Evolutionary conservation across 2,329 filamentous ascomycete genomes (phyloP), one percentile per base, ranked within the genome.

Genomic region (Magnaporthiopsis incrustans): DNA sequence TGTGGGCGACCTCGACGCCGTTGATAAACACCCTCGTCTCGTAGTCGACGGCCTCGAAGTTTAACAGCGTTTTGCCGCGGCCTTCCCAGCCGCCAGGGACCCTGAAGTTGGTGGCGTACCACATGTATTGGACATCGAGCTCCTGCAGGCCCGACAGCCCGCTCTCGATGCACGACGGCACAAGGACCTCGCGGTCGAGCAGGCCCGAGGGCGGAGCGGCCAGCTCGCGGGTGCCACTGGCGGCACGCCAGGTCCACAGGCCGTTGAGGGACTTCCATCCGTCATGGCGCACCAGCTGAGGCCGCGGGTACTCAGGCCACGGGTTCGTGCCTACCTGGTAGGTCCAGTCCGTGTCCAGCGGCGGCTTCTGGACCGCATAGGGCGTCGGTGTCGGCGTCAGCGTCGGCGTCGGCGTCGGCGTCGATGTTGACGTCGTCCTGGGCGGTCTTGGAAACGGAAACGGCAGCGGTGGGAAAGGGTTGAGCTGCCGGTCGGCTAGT

Each of bases 31-130:
- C 81, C 0, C 79, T 82, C 8, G 81, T 77, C 67, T 85, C 77
- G 65, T 84, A 85, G 68, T 86, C 83, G 35, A 85, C 83, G 7
- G 83, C 83, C 67, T 84, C 83, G 64, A 86, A 85, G 68, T 85
- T 82, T 63, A 86, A 74, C 57, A 85, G 66, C 4, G 72, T 73
- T 1, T 72, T 72, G 27, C 26, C 11, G 26, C 10, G 22, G 30
- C 50, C 18, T 5, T 33, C 27, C 82, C 83, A 87, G 22, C 71
- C 69, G 0, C 71, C 67, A 0, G 84, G 80, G 0, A 87, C 74
- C 1, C 72, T 70, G 68, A 88, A 86, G 0, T 74, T 75, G 0
- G 80, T 84, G 58, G 77, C 76, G 66, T 80, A 82, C 80, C 79
- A 82, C 69, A 81, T 81, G 62, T 78, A 71, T 0, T 73, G 75